Evolutionary conservation across 2,329 filamentous ascomycete species (phyloP).

Genomic region (Talaromyces sp.): DNA sequence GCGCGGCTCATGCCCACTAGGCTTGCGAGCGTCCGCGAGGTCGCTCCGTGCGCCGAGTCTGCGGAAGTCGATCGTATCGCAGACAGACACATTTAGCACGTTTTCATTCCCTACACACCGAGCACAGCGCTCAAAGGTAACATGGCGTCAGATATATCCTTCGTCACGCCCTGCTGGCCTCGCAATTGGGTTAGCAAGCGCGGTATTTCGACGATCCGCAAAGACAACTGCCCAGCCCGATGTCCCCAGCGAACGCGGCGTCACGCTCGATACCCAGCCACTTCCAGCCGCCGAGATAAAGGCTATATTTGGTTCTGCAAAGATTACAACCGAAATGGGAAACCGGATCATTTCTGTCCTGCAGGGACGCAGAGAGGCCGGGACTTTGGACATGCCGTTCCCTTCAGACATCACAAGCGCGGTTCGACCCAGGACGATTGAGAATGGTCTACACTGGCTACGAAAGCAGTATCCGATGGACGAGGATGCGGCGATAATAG

Average conservation of each 20-base stretch:
- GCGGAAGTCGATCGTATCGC: background rate
- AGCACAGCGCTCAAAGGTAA: background rate
- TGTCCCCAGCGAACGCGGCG: constrained; percentile 18
- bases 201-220: constrained; percentile 3
- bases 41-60: constrained; percentile 13
- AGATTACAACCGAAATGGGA: constrained; percentile 24
- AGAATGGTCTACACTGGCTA: constrained; percentile 36
- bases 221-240: background rate
- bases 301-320: constrained; percentile 28
- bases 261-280: constrained; percentile 21
- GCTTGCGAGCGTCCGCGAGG: constrained; percentile 22
- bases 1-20: constrained; percentile 32
- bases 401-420: constrained; percentile 32
- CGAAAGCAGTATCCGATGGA: constrained; percentile 38
- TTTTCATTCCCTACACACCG: background rate
- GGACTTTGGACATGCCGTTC: constrained; percentile 40
- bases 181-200: background rate
- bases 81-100: constrained; percentile 5
- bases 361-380: constrained; percentile 38
- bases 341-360: constrained; percentile 35
- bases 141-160: background rate
- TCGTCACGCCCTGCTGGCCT: background rate
- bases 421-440: constrained; percentile 26
- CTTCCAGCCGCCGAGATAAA: constrained; percentile 29
- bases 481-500: constrained; percentile 44